Percentiles rank a stretch among this genome's conserved stretches.
Evolutionary conservation across 139 green algal genomes (phyloP).

Genomic region (Penium margaritaceum): DNA sequence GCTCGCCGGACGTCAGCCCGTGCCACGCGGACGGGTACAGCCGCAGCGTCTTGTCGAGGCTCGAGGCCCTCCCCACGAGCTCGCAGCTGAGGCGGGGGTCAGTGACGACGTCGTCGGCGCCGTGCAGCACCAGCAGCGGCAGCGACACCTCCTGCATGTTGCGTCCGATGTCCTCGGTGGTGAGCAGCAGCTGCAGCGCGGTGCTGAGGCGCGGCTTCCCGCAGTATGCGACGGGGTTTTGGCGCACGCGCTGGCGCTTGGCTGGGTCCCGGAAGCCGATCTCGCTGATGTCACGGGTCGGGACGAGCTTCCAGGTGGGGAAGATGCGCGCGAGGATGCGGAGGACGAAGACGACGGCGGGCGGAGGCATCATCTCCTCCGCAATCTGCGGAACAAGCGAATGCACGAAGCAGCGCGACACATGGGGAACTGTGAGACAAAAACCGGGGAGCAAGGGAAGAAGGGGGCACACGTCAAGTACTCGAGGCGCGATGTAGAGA

Average conservation of each 20-base stretch:
- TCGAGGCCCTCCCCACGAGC: conserved; percentile 13
- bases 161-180: conserved; percentile 12
- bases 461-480: too few species aligned
- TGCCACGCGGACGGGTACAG: conserved; percentile 37
- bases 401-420: too few species aligned
- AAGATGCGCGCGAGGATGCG: neutral
- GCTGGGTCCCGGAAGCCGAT: conserved; percentile 2
- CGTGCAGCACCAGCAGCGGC: conserved; percentile 36
- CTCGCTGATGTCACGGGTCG: conserved; percentile 28
- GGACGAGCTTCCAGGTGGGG: conserved; percentile 24
- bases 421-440: too few species aligned
- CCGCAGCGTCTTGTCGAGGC: conserved; percentile 29
- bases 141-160: conserved; percentile 31
- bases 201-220: conserved; percentile 11
- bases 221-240: neutral
- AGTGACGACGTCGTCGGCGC: conserved; percentile 26
- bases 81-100: conserved; percentile 32
- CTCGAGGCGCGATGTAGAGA: too few species aligned
- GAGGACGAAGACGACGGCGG: neutral
- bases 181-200: conserved; percentile 18
- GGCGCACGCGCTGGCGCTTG: neutral
- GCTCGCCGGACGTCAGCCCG: conserved; percentile 21
- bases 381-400: conserved; percentile 2
- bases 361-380: conserved; percentile 4
- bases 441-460: too few species aligned